These are phyloP conservation scores for Penicillium flavigenum DNA, from an alignment of 495 filamentous ascomycete species.

Conservation along the genomic window DNA sequence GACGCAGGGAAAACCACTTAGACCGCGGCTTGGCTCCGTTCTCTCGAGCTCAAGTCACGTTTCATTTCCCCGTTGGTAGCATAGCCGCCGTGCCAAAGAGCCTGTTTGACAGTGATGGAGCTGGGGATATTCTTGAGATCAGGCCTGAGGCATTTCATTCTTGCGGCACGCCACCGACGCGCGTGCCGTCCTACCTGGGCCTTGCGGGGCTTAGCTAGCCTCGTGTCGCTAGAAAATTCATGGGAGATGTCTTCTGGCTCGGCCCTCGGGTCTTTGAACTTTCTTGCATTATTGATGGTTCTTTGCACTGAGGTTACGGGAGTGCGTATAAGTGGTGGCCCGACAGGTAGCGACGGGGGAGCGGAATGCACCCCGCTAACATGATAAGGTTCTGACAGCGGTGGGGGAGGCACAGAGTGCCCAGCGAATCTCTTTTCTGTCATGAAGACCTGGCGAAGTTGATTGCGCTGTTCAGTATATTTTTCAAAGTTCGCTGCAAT, in stretches of 20 bases:
- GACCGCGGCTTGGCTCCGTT: too few relatives aligned
- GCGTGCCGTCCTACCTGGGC: constrained; percentile 23
- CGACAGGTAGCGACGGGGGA: constrained; percentile 22
- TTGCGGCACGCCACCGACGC: constrained; percentile 29
- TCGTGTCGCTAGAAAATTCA: constrained; percentile 10
- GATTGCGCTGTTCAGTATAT: constrained; percentile 62
- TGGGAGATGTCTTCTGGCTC: constrained; percentile 8
- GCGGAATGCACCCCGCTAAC: constrained; percentile 7
- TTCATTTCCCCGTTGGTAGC: too few relatives aligned
- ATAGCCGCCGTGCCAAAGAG: too few relatives aligned
- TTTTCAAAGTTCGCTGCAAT: constrained; percentile 70
- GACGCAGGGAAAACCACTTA: too few relatives aligned
- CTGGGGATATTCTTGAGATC: constrained; percentile 24
- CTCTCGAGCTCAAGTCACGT: too few relatives aligned
- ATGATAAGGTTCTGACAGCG: constrained; percentile 4
- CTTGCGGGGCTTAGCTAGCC: constrained; percentile 20
- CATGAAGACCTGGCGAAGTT: constrained; percentile 48
- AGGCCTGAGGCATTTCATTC: constrained; percentile 32
- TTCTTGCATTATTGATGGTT: too few relatives aligned
- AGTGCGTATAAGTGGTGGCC: background rate
- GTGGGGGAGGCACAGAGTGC: constrained; percentile 22
- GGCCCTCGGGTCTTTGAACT: background rate
- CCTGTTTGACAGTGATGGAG: constrained; percentile 15
- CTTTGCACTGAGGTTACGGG: constrained; percentile 3
- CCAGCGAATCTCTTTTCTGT: constrained; percentile 37